Evolutionary conservation across 2,329 filamentous ascomycete species (phyloP).

Genomic region (Simplicillium aogashimaense): DNA sequence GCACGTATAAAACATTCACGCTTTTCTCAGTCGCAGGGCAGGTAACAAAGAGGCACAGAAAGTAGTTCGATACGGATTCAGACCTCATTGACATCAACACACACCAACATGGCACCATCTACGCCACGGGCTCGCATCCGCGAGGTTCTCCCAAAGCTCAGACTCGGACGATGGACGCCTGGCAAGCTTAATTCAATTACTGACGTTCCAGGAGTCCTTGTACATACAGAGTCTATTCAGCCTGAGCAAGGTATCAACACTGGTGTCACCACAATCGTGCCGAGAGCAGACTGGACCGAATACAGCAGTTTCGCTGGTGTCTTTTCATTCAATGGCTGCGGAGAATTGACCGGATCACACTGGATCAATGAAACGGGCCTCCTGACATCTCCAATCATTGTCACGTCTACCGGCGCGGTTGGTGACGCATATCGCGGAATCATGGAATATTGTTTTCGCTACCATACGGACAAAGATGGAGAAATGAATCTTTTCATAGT

Average conservation of each 20-base stretch:
- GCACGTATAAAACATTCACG: too few species aligned
- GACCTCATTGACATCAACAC: too few species aligned
- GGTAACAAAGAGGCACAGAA: too few species aligned
- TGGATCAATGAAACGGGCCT: constrained; percentile 49
- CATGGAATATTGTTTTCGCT: constrained; percentile 39
- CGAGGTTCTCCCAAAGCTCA: constrained; percentile 27
- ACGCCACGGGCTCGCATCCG: constrained; percentile 17
- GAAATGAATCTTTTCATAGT: constrained; percentile 39
- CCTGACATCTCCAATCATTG: constrained; percentile 42
- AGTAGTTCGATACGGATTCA: too few species aligned
- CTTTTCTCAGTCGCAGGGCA: too few species aligned
- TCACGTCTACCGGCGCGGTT: constrained; percentile 47
- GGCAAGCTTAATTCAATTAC: constrained; percentile 35
- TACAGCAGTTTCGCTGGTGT: constrained; percentile 31
- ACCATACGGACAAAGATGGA: constrained; percentile 26
- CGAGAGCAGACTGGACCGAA: constrained; percentile 28
- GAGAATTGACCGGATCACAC: constrained; percentile 47
- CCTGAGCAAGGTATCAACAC: constrained; percentile 25
- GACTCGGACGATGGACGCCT: constrained; percentile 27
- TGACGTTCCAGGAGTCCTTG: constrained; percentile 32
- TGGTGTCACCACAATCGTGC: constrained; percentile 34
- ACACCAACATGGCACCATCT: neutral
- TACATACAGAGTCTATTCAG: constrained; percentile 29
- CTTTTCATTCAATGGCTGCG: constrained; percentile 50
- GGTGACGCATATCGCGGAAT: constrained; percentile 45